Evolutionary conservation across 2,329 filamentous ascomycete species (phyloP), one percentile per base, ranked within the genome.

Genomic region (Penicillium sp.): DNA sequence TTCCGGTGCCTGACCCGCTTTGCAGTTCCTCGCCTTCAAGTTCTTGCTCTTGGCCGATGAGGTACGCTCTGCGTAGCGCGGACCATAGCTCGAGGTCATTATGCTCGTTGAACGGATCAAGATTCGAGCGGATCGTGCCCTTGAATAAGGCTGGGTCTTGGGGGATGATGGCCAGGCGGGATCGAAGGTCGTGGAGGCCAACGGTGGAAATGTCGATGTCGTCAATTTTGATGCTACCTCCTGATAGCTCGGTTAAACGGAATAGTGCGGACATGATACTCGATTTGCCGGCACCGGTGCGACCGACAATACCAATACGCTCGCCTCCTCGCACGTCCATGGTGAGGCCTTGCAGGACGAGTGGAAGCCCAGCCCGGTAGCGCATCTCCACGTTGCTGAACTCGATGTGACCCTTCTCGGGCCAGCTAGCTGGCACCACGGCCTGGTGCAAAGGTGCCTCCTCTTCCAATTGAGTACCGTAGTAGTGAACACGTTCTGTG

Each of bases 401-500:
- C 22, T 85, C 69, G 60, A 93, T 92, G 69, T 92, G 89, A 28
- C 93, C 94, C 63, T 85, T 85, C 67, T 95, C 87, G 0, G 94
- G 94, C 94, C 94, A 99, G 19, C 81, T 82, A 1, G 84, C 77
- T 17, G 85, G 84, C 3, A 96, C 84, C 5, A 91, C 84, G 41
- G 73, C 75, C 33, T 90, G 87, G 66, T 92, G 89, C 1, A 92
- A 80, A 0, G 92, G 90, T 0, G 93, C 90, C 73, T 97, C 94
- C 69, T 96, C 88, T 60, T 96, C 91, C 5, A 99, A 83, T 63
- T 90, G 76, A 0, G 85, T 90, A 52, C 90, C 92, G 71, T 97
- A 97, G 77, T 96, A 91, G 70, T 91, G 86, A 33, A 97, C 80
- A 47, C 94, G 88, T 75, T 97, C 93, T 0, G 95, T 94, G 0